Conservation (phyloP, 2,329 filamentous ascomycete genomes). For the Bipolaris gigantea region DNA sequence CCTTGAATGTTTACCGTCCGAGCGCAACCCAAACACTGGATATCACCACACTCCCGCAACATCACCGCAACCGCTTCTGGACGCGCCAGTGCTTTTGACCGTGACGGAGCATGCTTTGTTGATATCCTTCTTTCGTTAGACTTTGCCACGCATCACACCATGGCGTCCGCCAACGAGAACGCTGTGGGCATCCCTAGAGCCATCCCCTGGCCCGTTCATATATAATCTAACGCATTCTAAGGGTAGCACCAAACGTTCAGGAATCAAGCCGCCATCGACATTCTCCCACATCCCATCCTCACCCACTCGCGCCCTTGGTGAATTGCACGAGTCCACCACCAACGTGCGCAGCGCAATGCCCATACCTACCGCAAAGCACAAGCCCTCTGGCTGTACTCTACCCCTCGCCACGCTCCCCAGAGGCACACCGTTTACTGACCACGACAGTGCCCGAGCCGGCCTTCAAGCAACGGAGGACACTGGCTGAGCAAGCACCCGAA, state of each 20-base stretch:
- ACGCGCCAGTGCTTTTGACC: conserved; percentile 9
- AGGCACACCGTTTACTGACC: conserved; percentile 23
- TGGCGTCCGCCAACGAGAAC: conserved; percentile 36
- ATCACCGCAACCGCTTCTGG: conserved; percentile 1
- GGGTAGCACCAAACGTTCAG: conserved; percentile 34
- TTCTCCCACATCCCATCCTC: conserved; percentile 27
- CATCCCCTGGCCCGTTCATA: conserved; percentile 7
- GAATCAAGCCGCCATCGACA: conserved; percentile 35
- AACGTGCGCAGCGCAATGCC: conserved; percentile 58
- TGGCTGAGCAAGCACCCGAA: conserved; percentile 53
- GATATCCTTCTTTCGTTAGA: conserved; percentile 9
- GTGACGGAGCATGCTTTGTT: conserved; percentile 8
- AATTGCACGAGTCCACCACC: conserved; percentile 56
- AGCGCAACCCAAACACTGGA: conserved; percentile 14
- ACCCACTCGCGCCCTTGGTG: conserved; percentile 46
- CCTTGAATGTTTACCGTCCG: conserved; percentile 14
- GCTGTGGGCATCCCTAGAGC: conserved; percentile 24
- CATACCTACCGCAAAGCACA: conserved; percentile 55
- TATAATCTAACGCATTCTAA: conserved; percentile 21
- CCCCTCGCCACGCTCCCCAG: conserved; percentile 12
- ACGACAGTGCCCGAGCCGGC: conserved; percentile 50
- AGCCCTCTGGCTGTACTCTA: conserved; percentile 52
- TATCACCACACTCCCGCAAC: conserved; percentile 5
- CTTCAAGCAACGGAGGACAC: conserved; percentile 54
- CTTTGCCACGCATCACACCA: conserved; percentile 4